Conservation (phyloP, 768 basidiomycete genomes). For the Lentinula boryana region DNA sequence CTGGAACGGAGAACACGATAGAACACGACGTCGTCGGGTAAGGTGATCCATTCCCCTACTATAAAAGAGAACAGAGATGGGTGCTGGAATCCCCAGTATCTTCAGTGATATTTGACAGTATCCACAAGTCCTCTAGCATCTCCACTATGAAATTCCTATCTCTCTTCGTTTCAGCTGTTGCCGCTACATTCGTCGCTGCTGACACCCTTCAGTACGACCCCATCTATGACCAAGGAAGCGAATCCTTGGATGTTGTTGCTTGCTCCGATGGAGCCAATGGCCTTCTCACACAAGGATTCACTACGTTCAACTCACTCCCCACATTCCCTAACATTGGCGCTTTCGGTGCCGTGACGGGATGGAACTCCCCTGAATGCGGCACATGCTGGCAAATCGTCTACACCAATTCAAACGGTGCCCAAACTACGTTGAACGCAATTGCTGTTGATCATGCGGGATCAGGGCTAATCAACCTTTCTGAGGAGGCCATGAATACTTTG, state of each 20-base stretch:
- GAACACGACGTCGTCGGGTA: constrained; percentile 1
- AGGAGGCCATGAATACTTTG: constrained; percentile 11
- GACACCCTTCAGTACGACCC: constrained; percentile 65
- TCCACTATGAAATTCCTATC: constrained; percentile 14
- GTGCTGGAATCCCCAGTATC: not conserved
- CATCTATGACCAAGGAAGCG: constrained; percentile 20
- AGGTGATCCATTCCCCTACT: not conserved
- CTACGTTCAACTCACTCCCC: constrained; percentile 30
- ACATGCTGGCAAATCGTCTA: constrained; percentile 11
- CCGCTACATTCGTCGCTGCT: constrained; percentile 40
- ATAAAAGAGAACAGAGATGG: not conserved
- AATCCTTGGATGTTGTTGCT: constrained; percentile 22
- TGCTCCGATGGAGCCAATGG: constrained; percentile 37
- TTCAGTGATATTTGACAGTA: not conserved
- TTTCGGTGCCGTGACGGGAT: constrained; percentile 26
- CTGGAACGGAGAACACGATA: not conserved
- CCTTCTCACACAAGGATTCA: constrained; percentile 24
- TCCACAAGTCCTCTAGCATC: not conserved
- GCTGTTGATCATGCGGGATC: constrained; percentile 10
- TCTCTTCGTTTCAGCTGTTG: constrained; percentile 17
- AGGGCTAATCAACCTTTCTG: constrained; percentile 11
- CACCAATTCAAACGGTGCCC: constrained; percentile 1
- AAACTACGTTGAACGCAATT: not conserved
- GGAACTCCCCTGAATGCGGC: constrained; percentile 27
- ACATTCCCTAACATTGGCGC: constrained; percentile 34